Evolutionary conservation across 2,329 filamentous ascomycete genomes (phyloP), one percentile per base, ranked within the genome.

Genomic region (Colletotrichum sp.): DNA sequence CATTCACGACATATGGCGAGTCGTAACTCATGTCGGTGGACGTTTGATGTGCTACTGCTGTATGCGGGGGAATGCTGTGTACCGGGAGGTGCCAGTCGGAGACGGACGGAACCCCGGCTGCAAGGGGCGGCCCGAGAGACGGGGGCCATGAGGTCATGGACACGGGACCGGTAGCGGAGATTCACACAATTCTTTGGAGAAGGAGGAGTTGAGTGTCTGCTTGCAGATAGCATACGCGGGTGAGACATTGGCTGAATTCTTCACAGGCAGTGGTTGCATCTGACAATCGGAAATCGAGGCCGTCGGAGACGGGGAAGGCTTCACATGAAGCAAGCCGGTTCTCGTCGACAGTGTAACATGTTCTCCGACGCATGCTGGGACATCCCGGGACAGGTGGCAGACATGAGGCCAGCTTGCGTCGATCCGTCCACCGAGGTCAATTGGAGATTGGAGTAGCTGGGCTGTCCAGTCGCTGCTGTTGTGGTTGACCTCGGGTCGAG

Each of bases 71-170:
- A 21, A 63, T 63, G 34, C 34, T 63, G 57, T 63, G 57, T 34
- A 48, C 57, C 73, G 73, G 64, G 73, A 64, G 59, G 32, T 68
- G 59, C 57, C 59, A 68, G 43, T 73, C 64, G 64, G 73, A 68
- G 73, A n/a, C 64, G 64, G 64, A 72, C 34, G 73, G 57, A 59
- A 64, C 39, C 70, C 43, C 64, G 70, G 73, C 26, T 73, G 48
- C 59, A 26, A 59, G 70, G 64, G 55, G 70, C 57, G 64, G 73
- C 57, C 73, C 73, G 69, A 64, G 7, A 64, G 36, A 72, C 69
- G 52, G 72, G 68, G 72, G 68, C n/a, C 32, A 72, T 65, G 69
- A 72, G 69, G 70, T 64, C 73, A 73, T 65, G 39, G 55, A 68
- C 34, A 36, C 55, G 73, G 70, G 14, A 57, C 73, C 64, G 70